These are phyloP conservation scores for Margaritispora aquatica DNA, from an alignment of 495 filamentous ascomycete species.

Conservation along the genomic window DNA sequence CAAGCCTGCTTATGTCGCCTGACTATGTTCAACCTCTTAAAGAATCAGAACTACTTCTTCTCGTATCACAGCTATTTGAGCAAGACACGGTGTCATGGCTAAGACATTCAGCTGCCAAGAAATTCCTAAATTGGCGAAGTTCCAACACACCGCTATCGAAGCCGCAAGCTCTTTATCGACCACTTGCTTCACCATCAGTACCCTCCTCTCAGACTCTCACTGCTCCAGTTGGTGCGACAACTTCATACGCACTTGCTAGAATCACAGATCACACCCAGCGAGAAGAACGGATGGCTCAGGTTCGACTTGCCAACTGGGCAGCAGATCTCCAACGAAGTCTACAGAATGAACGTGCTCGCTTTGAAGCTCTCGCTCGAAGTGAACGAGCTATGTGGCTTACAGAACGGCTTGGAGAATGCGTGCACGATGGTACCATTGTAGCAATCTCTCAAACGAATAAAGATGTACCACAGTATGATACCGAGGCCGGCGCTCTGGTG, in stretches of 20 bases:
- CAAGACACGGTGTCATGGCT: conserved; percentile 78
- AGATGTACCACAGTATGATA: background rate
- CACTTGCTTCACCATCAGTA: background rate
- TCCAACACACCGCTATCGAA: conserved; percentile 20
- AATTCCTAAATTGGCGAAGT: conserved; percentile 65
- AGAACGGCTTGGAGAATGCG: conserved; percentile 65
- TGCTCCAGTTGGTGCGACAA: conserved; percentile 32
- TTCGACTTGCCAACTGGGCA: conserved; percentile 85
- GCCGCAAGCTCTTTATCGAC: conserved; percentile 22
- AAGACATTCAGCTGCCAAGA: conserved; percentile 79
- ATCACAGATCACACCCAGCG: conserved; percentile 64
- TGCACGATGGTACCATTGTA: conserved; percentile 64
- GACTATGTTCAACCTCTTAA: conserved; percentile 86
- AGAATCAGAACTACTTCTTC: conserved; percentile 61
- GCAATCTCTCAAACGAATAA: conserved; percentile 26
- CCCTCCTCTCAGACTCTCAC: conserved; percentile 19
- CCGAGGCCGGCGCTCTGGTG: conserved; percentile 8
- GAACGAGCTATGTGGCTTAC: conserved; percentile 78
- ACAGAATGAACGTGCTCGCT: conserved; percentile 72
- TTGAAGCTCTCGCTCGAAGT: conserved; percentile 59
- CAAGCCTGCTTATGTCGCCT: conserved; percentile 88
- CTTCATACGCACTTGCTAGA: conserved; percentile 62
- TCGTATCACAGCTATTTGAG: conserved; percentile 74
- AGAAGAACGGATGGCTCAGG: conserved; percentile 69
- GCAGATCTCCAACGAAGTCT: conserved; percentile 79